Percentiles rank a stretch among this genome's conserved stretches.
Evolutionary conservation across 371 early-diverging fungal species (phyloP).

Genomic region (Amoeboaphelidium protococcarum): DNA sequence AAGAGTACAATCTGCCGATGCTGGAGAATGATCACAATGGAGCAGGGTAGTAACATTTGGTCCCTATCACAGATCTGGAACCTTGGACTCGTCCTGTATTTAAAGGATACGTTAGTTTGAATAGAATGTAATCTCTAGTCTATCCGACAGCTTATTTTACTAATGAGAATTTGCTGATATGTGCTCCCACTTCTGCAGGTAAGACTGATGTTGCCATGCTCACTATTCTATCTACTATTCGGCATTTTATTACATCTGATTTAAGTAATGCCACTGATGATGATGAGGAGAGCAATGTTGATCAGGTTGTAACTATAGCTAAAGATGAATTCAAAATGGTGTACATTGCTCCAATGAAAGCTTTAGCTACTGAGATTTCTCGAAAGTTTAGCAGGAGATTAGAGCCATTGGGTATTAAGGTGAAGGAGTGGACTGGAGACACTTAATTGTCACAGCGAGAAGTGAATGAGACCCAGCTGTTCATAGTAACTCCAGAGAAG

Average conservation of each 20-base stretch:
- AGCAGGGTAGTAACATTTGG: too few relatives aligned
- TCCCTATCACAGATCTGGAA: conserved; percentile 44
- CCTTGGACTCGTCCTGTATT: conserved; percentile 71
- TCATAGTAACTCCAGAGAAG: conserved; percentile 99
- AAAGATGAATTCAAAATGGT: too few relatives aligned
- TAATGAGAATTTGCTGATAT: conserved; percentile 79
- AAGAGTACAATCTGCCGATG: too few relatives aligned
- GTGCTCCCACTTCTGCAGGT: conserved; percentile 98
- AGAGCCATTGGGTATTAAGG: conserved; percentile 25
- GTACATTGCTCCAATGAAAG: conserved; percentile 99
- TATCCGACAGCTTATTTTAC: conserved; percentile 64
- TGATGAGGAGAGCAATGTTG: too few relatives aligned
- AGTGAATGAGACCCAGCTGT: conserved; percentile 78
- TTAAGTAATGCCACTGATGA: conserved; percentile 97
- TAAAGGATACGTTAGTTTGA: conserved; percentile 34
- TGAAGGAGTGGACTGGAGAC: conserved; percentile 96
- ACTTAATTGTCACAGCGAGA: conserved; percentile 79
- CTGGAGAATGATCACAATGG: too few relatives aligned
- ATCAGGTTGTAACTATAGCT: too few relatives aligned
- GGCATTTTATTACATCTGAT: conserved; percentile 68
- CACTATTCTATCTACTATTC: conserved; percentile 61
- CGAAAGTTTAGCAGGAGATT: not conserved
- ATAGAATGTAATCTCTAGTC: conserved; percentile 73
- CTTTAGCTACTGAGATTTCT: conserved; percentile 42
- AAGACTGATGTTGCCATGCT: conserved; percentile 97